Conservation (phyloP, 2,329 filamentous ascomycete species). For the Ophiocordyceps unilateralis region DNA sequence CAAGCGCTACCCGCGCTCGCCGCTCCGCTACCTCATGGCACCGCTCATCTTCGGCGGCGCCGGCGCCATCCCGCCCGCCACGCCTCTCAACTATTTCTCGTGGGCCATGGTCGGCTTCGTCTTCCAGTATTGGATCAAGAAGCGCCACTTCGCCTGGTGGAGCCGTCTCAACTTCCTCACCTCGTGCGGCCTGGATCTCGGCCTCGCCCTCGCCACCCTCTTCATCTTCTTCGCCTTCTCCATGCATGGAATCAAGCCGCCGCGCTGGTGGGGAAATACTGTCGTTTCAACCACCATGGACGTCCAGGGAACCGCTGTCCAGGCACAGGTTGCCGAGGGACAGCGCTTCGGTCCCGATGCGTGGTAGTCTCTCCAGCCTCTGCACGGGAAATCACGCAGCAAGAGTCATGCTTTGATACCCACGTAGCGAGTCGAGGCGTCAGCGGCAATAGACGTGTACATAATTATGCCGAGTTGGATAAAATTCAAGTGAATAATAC, state of each 20-base stretch:
- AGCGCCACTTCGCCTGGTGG: conserved; percentile 52
- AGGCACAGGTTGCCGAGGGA: conserved; percentile 31
- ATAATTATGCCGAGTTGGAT: no score
- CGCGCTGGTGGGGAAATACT: conserved; percentile 53
- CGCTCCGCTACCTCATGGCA: conserved; percentile 36
- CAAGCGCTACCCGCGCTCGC: conserved; percentile 32
- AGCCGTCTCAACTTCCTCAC: conserved; percentile 56
- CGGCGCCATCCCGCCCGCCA: conserved; percentile 44
- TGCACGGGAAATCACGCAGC: no score
- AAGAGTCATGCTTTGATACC: neutral
- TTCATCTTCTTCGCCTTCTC: conserved; percentile 55
- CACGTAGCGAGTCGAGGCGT: no score
- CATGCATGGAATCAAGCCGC: conserved; percentile 41
- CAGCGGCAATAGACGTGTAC: no score
- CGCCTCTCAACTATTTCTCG: conserved; percentile 56
- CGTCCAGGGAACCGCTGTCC: conserved; percentile 38
- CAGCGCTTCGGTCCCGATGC: conserved; percentile 42
- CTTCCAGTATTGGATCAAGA: conserved; percentile 53
- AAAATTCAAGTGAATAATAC: neutral
- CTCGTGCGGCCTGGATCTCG: conserved; percentile 51
- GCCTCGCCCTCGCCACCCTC: conserved; percentile 48
- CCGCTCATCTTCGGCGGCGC: conserved; percentile 46
- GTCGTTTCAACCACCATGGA: conserved; percentile 45
- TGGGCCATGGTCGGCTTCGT: conserved; percentile 56
- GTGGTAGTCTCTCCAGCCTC: no score